These are phyloP conservation scores for Petunia hybrid DNA, from an alignment of 305 asterid species.

Conservation along the genomic window DNA sequence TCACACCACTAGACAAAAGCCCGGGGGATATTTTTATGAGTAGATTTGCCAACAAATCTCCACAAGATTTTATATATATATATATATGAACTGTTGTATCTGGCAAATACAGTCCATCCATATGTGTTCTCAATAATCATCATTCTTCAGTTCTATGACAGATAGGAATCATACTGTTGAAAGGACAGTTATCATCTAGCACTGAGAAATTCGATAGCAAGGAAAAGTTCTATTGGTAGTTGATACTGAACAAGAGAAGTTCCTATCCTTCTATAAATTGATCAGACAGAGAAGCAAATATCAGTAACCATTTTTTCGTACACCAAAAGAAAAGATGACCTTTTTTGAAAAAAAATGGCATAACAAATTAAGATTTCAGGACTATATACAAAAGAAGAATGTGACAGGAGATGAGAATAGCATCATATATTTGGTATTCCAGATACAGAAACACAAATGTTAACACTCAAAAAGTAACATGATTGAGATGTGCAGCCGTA, in stretches of 20 bases:
- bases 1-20: no score
- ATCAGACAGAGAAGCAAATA: no score
- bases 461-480: neutral
- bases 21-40: neutral
- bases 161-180: neutral
- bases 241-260: no score
- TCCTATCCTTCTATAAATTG: no score
- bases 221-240: no score
- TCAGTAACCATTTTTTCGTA: no score
- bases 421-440: neutral
- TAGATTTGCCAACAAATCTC: neutral
- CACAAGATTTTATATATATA: neutral
- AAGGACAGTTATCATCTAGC: conserved; percentile 4
- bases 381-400: conserved; percentile 17
- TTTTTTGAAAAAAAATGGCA: neutral
- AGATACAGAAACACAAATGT: neutral
- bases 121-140: neutral
- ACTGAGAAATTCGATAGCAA: no score
- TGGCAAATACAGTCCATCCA: neutral
- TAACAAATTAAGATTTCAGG: neutral
- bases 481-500: neutral
- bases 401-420: conserved; percentile 9
- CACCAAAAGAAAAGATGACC: neutral
- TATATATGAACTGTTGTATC: neutral
- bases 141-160: conserved; percentile 11